Evolutionary conservation across 768 basidiomycete species (phyloP).

Genomic region (Podaxis pistillaris): DNA sequence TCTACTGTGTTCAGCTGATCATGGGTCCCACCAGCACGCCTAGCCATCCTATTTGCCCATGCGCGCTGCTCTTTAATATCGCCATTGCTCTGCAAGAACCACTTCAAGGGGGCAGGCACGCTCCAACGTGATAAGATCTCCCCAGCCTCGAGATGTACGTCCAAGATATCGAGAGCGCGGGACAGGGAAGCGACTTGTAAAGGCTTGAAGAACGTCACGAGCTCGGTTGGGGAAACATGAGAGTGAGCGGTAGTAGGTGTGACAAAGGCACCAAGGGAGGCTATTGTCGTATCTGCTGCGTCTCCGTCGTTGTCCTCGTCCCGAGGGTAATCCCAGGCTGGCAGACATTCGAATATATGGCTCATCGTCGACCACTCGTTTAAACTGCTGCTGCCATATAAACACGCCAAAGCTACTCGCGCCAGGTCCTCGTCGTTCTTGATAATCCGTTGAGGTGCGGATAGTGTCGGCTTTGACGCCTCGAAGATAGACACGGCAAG

Average conservation of each 20-base stretch:
- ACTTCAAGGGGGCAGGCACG: slow-evolving; percentile 79
- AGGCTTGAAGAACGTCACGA: slow-evolving; percentile 81
- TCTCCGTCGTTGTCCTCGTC: slow-evolving; percentile 67
- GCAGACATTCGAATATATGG: slow-evolving; percentile 92
- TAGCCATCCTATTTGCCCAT: slow-evolving; percentile 85
- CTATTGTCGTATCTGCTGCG: slow-evolving; percentile 77
- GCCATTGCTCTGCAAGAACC: slow-evolving; percentile 80
- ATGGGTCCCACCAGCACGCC: slow-evolving; percentile 56
- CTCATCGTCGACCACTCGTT: slow-evolving; percentile 85
- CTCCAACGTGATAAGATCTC: slow-evolving; percentile 91
- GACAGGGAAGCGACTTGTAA: slow-evolving; percentile 75
- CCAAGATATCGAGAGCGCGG: slow-evolving; percentile 83
- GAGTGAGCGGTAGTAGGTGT: slow-evolving; percentile 65
- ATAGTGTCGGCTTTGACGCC: slow-evolving; percentile 87
- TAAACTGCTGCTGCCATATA: slow-evolving; percentile 79
- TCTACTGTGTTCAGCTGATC: slow-evolving; percentile 57
- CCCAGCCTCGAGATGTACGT: slow-evolving; percentile 91
- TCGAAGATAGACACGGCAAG: slow-evolving; percentile 79
- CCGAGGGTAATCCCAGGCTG: slow-evolving; percentile 73
- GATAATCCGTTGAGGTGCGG: slow-evolving; percentile 68
- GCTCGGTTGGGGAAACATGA: slow-evolving; percentile 59
- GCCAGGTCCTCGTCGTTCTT: slow-evolving; percentile 82
- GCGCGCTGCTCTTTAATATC: slow-evolving; percentile 70
- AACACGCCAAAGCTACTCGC: slow-evolving; percentile 79
- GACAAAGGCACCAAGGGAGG: slow-evolving; percentile 78